Evolutionary conservation across 495 filamentous ascomycete species (phyloP).

Genomic region (Xylaria flabelliformis): DNA sequence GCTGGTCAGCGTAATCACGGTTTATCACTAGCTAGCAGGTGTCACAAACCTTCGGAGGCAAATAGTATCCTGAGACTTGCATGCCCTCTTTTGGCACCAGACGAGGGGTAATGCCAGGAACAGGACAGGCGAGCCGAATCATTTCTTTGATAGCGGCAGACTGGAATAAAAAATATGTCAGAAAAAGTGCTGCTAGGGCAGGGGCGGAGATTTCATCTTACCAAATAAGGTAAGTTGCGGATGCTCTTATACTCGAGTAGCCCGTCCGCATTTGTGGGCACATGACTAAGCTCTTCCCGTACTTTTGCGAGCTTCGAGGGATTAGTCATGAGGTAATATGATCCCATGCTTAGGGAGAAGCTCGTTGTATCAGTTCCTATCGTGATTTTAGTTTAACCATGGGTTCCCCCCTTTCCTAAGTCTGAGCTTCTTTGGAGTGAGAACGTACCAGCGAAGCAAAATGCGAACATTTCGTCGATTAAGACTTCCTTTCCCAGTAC

Average conservation of each 20-base stretch:
- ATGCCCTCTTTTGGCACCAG: neutral
- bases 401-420: too few species aligned
- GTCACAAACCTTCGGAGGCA: neutral
- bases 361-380: constrained; percentile 17
- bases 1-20: neutral
- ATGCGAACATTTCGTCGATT: constrained; percentile 17
- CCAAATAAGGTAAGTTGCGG: constrained; percentile 14
- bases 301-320: constrained; percentile 11
- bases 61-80: constrained; percentile 1
- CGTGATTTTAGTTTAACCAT: neutral
- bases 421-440: neutral
- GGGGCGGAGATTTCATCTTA: neutral
- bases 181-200: neutral
- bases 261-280: constrained; percentile 4
- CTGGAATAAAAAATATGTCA: neutral
- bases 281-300: constrained; percentile 1
- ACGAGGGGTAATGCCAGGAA: constrained; percentile 17
- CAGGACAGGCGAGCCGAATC: constrained; percentile 7
- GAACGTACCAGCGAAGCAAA: constrained; percentile 19
- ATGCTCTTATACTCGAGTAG: constrained; percentile 11
- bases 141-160: constrained; percentile 9
- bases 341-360: constrained; percentile 3
- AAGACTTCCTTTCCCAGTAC: constrained; percentile 1
- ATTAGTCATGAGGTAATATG: constrained; percentile 14
- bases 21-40: neutral